Conservation (phyloP, 1,284 basidiomycete genomes). For the Jaminaea rosea region DNA sequence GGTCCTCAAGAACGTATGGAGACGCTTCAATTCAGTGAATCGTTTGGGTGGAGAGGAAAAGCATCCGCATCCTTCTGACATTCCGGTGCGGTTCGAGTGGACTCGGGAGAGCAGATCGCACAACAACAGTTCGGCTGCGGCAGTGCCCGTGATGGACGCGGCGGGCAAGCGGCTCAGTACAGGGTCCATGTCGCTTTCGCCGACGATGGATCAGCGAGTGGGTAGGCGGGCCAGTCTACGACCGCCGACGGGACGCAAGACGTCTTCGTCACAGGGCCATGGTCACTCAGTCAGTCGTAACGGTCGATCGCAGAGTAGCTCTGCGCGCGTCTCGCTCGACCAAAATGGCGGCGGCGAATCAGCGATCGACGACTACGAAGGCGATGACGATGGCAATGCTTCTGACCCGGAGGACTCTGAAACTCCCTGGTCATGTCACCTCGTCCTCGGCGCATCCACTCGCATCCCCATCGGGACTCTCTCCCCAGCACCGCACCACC, state of each 20-base stretch:
- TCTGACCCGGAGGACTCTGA: conserved; percentile 88
- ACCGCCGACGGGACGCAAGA: too few species aligned
- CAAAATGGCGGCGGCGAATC: too few species aligned
- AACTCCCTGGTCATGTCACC: conserved; percentile 77
- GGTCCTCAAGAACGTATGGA: conserved; percentile 32
- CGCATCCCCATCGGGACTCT: conserved; percentile 52
- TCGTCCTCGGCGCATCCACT: conserved; percentile 45
- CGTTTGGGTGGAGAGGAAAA: conserved; percentile 22
- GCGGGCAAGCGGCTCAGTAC: too few species aligned
- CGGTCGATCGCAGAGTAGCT: too few species aligned
- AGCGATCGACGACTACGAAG: conserved; percentile 3
- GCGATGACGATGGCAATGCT: conserved; percentile 15
- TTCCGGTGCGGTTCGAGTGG: conserved; percentile 41
- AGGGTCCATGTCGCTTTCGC: too few species aligned
- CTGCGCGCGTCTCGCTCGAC: too few species aligned
- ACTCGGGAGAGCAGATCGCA: conserved; percentile 11
- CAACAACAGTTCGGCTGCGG: too few species aligned
- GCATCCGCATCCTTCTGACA: conserved; percentile 21
- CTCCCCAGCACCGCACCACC: conserved; percentile 85
- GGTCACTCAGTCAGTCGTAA: too few species aligned
- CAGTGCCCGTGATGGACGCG: too few species aligned
- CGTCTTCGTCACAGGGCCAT: too few species aligned
- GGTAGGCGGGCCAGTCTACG: too few species aligned
- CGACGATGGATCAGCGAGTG: too few species aligned
- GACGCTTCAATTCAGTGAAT: conserved; percentile 26